Conservation (phyloP, 1,284 basidiomycete species). For the Xerocomus nothofagi region DNA sequence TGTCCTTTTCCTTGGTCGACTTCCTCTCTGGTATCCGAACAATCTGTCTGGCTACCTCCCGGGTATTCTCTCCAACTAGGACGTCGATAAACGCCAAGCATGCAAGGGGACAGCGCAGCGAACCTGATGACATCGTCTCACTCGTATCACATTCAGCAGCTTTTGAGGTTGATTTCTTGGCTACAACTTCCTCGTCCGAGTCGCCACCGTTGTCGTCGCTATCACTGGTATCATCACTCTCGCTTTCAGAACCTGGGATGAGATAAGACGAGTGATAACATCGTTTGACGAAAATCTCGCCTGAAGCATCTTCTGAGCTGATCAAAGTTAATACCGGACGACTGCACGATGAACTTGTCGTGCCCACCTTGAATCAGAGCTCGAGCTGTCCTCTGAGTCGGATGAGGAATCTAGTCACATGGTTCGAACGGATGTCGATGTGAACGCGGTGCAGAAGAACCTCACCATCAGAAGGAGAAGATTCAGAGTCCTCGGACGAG, state of each 20-base stretch:
- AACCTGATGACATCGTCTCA: conserved; percentile 35
- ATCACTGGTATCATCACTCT: conserved; percentile 11
- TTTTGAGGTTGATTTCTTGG: conserved; percentile 13
- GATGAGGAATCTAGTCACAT: conserved; percentile 32
- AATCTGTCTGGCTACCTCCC: background rate
- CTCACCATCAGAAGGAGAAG: conserved; percentile 31
- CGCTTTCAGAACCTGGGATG: conserved; percentile 21
- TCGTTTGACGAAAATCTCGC: conserved; percentile 1
- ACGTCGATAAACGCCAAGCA: conserved; percentile 9
- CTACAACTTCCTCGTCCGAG: background rate
- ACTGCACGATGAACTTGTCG: conserved; percentile 21
- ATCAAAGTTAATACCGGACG: conserved; percentile 3
- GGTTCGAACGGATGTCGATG: background rate
- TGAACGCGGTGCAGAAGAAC: background rate
- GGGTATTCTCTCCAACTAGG: conserved; percentile 9
- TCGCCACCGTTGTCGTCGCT: conserved; percentile 10
- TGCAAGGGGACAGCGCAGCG: background rate
- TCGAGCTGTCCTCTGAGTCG: conserved; percentile 34
- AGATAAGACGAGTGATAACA: background rate
- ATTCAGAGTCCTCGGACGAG: conserved; percentile 23
- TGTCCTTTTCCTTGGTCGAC: conserved; percentile 17
- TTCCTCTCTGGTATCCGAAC: conserved; percentile 1
- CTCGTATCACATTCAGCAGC: conserved; percentile 32
- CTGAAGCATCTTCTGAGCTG: conserved; percentile 36
- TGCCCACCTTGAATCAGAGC: conserved; percentile 20